A percentile compares a stretch with the other conserved stretches of the same genome.
Conservation (phyloP, 2,329 filamentous ascomycete species). For the Alternaria alternata region DNA sequence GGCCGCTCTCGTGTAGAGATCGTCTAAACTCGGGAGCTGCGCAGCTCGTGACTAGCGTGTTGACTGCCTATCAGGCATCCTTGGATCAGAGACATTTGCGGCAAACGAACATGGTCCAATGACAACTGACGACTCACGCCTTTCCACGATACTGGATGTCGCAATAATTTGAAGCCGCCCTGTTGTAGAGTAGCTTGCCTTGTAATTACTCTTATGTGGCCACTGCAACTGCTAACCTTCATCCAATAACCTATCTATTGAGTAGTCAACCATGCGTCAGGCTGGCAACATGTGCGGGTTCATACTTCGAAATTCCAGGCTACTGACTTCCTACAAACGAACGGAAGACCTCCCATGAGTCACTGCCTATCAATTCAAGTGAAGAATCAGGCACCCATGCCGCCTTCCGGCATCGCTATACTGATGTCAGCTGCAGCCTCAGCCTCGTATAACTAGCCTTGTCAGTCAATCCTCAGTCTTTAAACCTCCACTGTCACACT, state of each 20-base stretch:
- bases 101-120: background rate
- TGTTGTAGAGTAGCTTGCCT: background rate
- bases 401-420: background rate
- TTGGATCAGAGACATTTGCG: background rate
- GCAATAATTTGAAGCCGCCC: background rate
- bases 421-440: constrained; percentile 9
- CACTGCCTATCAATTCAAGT: background rate
- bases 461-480: background rate
- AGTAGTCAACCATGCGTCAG: background rate
- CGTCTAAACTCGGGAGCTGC: background rate
- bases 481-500: background rate
- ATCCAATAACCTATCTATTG: background rate
- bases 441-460: constrained; percentile 3
- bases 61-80: background rate
- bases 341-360: background rate
- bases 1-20: background rate
- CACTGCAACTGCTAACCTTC: background rate
- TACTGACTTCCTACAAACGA: background rate
- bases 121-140: background rate
- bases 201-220: background rate
- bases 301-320: background rate
- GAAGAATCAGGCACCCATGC: constrained; percentile 10
- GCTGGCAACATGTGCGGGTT: too few relatives aligned
- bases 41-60: background rate
- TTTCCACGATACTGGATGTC: background rate